These are phyloP conservation scores for Penicillium dipodomyicola DNA, from an alignment of 495 filamentous ascomycete species.

Conservation along the genomic window DNA sequence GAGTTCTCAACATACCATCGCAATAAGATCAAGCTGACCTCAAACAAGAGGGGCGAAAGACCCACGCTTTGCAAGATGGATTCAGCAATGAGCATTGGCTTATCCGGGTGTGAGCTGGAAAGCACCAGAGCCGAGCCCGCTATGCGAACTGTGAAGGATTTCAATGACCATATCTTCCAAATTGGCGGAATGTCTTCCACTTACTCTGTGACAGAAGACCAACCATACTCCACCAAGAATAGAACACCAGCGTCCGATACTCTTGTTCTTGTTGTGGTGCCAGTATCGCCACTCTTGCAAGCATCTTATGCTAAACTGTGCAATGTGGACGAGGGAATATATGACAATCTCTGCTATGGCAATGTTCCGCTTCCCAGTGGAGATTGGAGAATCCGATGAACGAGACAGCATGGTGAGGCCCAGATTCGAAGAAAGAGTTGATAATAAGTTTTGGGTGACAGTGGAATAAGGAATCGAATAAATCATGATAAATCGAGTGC, in stretches of 20 bases:
- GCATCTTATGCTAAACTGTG: conserved; percentile 26
- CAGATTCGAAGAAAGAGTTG: neutral
- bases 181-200: neutral
- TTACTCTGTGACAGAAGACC: conserved; percentile 32
- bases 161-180: neutral
- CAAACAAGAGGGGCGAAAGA: conserved; percentile 37
- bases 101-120: conserved; percentile 17
- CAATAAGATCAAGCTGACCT: conserved; percentile 36
- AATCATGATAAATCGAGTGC: neutral
- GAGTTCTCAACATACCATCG: conserved; percentile 23
- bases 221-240: conserved; percentile 33
- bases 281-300: conserved; percentile 35
- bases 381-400: conserved; percentile 13
- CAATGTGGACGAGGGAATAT: conserved; percentile 26
- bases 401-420: conserved; percentile 12
- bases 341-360: conserved; percentile 32
- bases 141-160: conserved; percentile 27
- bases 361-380: conserved; percentile 22
- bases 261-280: conserved; percentile 30
- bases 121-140: conserved; percentile 30
- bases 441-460: neutral
- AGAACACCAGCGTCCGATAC: conserved; percentile 25
- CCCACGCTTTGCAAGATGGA: conserved; percentile 31
- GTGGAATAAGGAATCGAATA: neutral
- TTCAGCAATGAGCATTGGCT: conserved; percentile 29